phyloP scores from a whole-genome alignment of 805 yeast species.

The Spencermartinsiella europaea region DNA sequence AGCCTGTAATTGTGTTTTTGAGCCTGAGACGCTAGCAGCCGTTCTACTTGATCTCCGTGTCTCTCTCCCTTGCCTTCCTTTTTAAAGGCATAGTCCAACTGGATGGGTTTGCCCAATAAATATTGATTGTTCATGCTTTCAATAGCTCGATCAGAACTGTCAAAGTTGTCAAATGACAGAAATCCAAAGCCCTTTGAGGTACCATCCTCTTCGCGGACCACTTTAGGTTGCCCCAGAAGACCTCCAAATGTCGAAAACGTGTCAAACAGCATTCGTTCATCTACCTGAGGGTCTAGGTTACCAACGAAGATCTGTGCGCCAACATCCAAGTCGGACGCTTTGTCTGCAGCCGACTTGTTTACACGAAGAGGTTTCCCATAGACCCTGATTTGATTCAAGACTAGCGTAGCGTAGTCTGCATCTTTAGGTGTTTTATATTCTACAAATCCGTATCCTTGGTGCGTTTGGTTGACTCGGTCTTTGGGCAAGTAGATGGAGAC shows the following conservation, averaged over 20 bases:
- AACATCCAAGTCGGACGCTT: slow-evolving; percentile 33
- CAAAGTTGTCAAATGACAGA: slow-evolving; percentile 58
- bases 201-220: slow-evolving; percentile 47
- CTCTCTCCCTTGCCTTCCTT: slow-evolving; percentile 49
- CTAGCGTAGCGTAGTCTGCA: slow-evolving; percentile 60
- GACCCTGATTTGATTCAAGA: slow-evolving; percentile 56
- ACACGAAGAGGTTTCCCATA: slow-evolving; percentile 59
- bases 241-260: slow-evolving; percentile 69
- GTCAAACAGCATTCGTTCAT: slow-evolving; percentile 48
- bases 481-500: slow-evolving; percentile 67
- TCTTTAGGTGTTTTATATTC: slow-evolving; percentile 59
- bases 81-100: slow-evolving; percentile 68
- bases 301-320: slow-evolving; percentile 71
- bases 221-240: slow-evolving; percentile 44
- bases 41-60: slow-evolving; percentile 78
- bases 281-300: slow-evolving; percentile 62
- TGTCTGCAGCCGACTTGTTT: slow-evolving; percentile 42
- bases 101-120: slow-evolving; percentile 60
- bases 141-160: slow-evolving; percentile 66
- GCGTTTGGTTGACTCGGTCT: slow-evolving; percentile 62
- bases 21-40: slow-evolving; percentile 64
- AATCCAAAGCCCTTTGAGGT: slow-evolving; percentile 61
- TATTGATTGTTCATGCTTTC: slow-evolving; percentile 61
- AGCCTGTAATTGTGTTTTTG: slow-evolving; percentile 31
- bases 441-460: slow-evolving; percentile 87